Conservation (phyloP, 2,329 filamentous ascomycete species). For the Paecilomyces sp. region DNA sequence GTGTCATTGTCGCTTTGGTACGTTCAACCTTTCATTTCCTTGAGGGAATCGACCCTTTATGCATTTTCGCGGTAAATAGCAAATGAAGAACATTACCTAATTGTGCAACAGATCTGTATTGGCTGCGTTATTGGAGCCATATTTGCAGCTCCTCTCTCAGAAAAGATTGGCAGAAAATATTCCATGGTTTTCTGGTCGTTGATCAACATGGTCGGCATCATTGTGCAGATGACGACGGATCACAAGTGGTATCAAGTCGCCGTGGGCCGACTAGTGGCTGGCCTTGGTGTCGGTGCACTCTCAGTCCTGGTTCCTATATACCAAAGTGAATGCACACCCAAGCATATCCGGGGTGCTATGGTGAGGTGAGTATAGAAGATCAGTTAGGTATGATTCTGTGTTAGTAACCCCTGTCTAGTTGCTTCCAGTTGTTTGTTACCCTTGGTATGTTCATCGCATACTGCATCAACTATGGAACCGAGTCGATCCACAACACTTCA, state of each 20-base stretch:
- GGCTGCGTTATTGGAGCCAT: conserved; percentile 38
- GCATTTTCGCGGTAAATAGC: too few species aligned
- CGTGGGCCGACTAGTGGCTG: conserved; percentile 40
- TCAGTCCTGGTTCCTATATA: conserved; percentile 43
- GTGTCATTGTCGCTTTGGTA: conserved; percentile 39
- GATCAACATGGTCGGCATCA: conserved; percentile 39
- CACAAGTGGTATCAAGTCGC: conserved; percentile 39
- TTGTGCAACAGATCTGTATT: conserved; percentile 29
- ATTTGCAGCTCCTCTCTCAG: conserved; percentile 37
- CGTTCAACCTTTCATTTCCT: conserved; percentile 4
- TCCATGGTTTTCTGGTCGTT: conserved; percentile 40
- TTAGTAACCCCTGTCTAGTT: conserved; percentile 14
- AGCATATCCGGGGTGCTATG: conserved; percentile 42
- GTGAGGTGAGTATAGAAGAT: conserved; percentile 20
- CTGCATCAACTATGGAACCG: conserved; percentile 42
- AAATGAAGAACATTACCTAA: background rate
- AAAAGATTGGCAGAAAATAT: conserved; percentile 37
- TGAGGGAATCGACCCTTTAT: background rate
- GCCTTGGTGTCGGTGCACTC: conserved; percentile 41
- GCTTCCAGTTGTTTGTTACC: conserved; percentile 45
- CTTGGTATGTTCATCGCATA: conserved; percentile 44
- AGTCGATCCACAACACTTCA: conserved; percentile 34
- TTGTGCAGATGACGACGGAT: conserved; percentile 38
- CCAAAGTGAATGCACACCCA: conserved; percentile 40
- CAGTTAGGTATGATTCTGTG: background rate